phyloP scores from a whole-genome alignment of 2,329 filamentous ascomycete genomes.

The Hymenoscyphus fraxineus region DNA sequence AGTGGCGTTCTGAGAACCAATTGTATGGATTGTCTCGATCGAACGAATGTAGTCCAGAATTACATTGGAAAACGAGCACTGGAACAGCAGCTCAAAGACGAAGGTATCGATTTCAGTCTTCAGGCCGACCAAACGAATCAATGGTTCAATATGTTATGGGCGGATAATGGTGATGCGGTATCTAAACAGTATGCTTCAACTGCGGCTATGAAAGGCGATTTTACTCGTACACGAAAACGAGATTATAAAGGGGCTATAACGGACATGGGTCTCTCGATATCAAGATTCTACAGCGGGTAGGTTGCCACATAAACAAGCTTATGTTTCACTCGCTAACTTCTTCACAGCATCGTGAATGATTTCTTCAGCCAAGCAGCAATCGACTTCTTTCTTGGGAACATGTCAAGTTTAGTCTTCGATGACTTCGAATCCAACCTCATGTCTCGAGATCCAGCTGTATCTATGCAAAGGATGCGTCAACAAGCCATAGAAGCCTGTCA shows the following conservation, averaged over 20 bases:
- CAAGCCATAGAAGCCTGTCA: conserved; percentile 86
- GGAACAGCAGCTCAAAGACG: conserved; percentile 70
- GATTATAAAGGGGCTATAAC: conserved; percentile 89
- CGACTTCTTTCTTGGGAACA: conserved; percentile 88
- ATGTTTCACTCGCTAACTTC: not conserved
- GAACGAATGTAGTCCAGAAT: conserved; percentile 94
- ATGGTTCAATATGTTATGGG: conserved; percentile 97
- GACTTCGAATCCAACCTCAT: conserved; percentile 95
- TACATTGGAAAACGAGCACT: conserved; percentile 82
- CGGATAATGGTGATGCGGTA: conserved; percentile 94
- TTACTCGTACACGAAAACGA: conserved; percentile 84
- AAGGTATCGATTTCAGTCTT: conserved; percentile 72
- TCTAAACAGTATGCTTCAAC: conserved; percentile 96
- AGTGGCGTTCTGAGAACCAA: conserved; percentile 84
- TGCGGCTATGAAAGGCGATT: conserved; percentile 93
- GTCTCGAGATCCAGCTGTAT: conserved; percentile 86
- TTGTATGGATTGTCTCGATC: conserved; percentile 97
- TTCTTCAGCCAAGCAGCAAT: conserved; percentile 95
- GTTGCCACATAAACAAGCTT: conserved; percentile 25
- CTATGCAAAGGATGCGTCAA: conserved; percentile 77
- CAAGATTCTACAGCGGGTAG: conserved; percentile 66
- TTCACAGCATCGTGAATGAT: conserved; percentile 84
- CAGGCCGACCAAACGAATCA: conserved; percentile 74
- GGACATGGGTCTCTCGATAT: conserved; percentile 84
- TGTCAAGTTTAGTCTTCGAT: conserved; percentile 79